Percentiles rank a stretch among this genome's conserved stretches.
Evolutionary conservation across 345 rosid species (phyloP).

Genomic region (Pistacia integerrima): DNA sequence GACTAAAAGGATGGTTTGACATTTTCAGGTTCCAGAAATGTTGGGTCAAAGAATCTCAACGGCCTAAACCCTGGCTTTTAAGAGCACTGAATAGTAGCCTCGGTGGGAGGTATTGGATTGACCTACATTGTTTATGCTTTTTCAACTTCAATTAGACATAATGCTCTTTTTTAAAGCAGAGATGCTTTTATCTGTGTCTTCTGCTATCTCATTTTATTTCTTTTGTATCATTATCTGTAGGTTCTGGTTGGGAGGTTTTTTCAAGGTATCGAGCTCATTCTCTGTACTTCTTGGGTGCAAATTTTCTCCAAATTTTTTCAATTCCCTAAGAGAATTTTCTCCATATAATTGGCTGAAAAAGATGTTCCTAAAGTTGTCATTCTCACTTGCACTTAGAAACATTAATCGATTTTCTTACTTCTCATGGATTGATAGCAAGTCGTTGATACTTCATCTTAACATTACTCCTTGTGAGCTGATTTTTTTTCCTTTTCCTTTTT

Average conservation of each 20-base stretch:
- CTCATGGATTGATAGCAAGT: not conserved
- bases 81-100: conserved; percentile 83
- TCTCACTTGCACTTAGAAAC: not conserved
- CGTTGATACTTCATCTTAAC: not conserved
- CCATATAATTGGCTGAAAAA: not conserved
- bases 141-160: conserved; percentile 3
- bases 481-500: not conserved
- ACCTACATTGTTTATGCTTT: not conserved
- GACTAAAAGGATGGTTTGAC: conserved; percentile 5
- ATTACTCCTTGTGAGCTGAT: not conserved
- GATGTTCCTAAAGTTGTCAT: not conserved
- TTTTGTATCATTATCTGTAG: conserved; percentile 37
- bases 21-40: conserved; percentile 67
- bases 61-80: conserved; percentile 82
- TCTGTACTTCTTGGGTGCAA: not conserved
- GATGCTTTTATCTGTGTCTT: not conserved
- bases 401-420: not conserved
- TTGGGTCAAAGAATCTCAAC: conserved; percentile 75
- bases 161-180: not conserved
- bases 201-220: not conserved
- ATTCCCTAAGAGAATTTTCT: conserved; percentile 2
- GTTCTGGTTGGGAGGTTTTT: conserved; percentile 89
- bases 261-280: conserved; percentile 59
- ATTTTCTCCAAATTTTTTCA: conserved; percentile 16
- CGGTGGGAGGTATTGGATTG: conserved; percentile 64